A percentile compares a stretch with the other conserved stretches of the same genome.
These are phyloP conservation scores for Globisporangium echinulatum DNA, from an alignment of 352 stramenopile genomes.

Conservation along the genomic window DNA sequence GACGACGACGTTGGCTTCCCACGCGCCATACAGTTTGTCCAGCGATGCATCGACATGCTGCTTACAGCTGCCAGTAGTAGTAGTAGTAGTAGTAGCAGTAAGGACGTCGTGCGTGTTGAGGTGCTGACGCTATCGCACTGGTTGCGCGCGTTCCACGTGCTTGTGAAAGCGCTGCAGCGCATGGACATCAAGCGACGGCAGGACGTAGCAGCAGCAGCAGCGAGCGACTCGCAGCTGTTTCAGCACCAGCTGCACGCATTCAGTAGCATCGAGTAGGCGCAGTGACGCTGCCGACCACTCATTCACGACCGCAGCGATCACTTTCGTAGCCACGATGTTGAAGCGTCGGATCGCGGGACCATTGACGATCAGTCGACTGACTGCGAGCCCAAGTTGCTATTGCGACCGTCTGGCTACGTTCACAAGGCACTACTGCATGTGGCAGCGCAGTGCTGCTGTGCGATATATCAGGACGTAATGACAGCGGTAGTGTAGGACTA, in stretches of 20 bases:
- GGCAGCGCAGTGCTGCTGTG: too few relatives aligned
- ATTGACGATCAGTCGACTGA: too few relatives aligned
- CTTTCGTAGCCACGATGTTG: too few relatives aligned
- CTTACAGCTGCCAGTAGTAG: slow-evolving; percentile 18
- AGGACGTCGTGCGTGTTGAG: slow-evolving; percentile 36
- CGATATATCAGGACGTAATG: too few relatives aligned
- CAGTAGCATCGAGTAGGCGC: background rate
- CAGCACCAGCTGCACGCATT: background rate
- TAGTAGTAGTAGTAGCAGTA: slow-evolving; percentile 15
- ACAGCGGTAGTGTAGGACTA: too few relatives aligned
- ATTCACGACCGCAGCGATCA: too few relatives aligned
- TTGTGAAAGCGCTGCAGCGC: slow-evolving; percentile 54
- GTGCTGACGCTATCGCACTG: slow-evolving; percentile 51
- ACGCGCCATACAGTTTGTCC: slow-evolving; percentile 47
- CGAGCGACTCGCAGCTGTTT: background rate
- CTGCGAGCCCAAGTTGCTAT: too few relatives aligned
- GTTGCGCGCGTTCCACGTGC: slow-evolving; percentile 50
- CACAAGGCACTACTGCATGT: too few relatives aligned
- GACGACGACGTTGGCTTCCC: slow-evolving; percentile 56
- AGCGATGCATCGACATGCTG: slow-evolving; percentile 54
- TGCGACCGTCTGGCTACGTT: too few relatives aligned
- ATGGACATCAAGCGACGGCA: slow-evolving; percentile 42
- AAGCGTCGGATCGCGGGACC: too few relatives aligned
- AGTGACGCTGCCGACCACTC: background rate
- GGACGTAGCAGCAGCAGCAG: slow-evolving; percentile 15